Evolutionary conservation across 345 rosid genomes (phyloP).

Genomic region (Eucalyptus virginea): DNA sequence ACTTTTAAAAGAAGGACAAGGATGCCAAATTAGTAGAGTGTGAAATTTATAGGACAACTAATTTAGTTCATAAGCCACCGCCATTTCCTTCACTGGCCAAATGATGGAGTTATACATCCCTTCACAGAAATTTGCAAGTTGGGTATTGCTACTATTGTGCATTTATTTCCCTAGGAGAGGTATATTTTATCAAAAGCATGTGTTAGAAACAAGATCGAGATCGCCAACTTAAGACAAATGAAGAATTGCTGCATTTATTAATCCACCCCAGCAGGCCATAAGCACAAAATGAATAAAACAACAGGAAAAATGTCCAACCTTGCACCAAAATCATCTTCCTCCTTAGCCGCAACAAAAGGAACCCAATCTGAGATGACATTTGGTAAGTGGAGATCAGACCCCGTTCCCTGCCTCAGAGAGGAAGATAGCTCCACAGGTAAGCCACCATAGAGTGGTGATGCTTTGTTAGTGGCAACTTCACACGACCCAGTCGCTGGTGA

Average conservation of each 20-base stretch:
- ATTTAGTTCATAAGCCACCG: not conserved
- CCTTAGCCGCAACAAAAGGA: constrained; percentile 26
- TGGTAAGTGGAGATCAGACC: constrained; percentile 31
- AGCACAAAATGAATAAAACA: not conserved
- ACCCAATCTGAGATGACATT: constrained; percentile 83
- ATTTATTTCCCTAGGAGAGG: not conserved
- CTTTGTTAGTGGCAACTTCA: constrained; percentile 7
- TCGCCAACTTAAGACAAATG: not conserved
- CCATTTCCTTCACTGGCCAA: not conserved
- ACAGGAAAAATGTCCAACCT: constrained; percentile 39
- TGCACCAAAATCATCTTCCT: constrained; percentile 68
- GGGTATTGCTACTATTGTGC: not conserved
- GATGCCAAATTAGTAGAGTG: not conserved
- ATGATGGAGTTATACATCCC: not conserved
- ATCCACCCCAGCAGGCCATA: not conserved
- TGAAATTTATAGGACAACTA: not conserved
- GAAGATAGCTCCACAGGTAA: constrained; percentile 16
- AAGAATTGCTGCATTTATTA: not conserved
- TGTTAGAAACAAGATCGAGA: not conserved
- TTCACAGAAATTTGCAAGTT: not conserved
- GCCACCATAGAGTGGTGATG: constrained; percentile 1
- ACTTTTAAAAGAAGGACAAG: not conserved
- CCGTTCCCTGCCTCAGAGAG: constrained; percentile 21
- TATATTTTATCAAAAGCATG: not conserved
- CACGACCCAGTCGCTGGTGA: constrained; percentile 10